A percentile compares a stretch with the other conserved stretches of the same genome.
Conservation (phyloP, 2,329 filamentous ascomycete species). For the Aspergillus fischeri region DNA sequence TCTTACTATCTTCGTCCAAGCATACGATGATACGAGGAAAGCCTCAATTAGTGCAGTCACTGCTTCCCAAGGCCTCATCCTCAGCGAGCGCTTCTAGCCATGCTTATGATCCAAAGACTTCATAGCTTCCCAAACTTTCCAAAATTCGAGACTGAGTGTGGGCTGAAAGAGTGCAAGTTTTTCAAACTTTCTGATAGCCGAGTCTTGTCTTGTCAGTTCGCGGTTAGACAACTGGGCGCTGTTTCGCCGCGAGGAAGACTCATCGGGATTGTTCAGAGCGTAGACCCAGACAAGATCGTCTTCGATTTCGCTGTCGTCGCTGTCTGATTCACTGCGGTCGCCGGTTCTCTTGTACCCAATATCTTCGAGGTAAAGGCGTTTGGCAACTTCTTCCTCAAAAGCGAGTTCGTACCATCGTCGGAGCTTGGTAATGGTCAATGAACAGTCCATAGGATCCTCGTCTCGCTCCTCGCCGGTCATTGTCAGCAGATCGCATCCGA, state of each 20-base stretch:
- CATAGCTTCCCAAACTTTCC: not conserved
- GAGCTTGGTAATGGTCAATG: conserved; percentile 5
- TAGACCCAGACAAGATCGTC: conserved; percentile 4
- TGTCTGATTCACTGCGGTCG: not conserved
- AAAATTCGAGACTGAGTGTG: not conserved
- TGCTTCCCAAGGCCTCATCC: not conserved
- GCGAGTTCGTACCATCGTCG: conserved; percentile 3
- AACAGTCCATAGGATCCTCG: conserved; percentile 4
- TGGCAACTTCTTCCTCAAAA: conserved; percentile 1
- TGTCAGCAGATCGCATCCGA: not conserved
- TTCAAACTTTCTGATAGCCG: not conserved
- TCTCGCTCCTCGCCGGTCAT: not conserved
- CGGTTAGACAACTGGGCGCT: not conserved
- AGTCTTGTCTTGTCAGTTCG: not conserved
- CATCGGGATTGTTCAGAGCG: not conserved
- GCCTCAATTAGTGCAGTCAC: not conserved
- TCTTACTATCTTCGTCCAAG: not conserved
- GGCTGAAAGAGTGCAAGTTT: conserved; percentile 1
- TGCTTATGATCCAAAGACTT: not conserved
- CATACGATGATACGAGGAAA: not conserved
- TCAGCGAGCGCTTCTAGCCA: not conserved
- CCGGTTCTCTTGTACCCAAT: conserved; percentile 1
- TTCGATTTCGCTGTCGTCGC: conserved; percentile 1
- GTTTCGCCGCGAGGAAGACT: not conserved
- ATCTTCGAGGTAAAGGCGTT: not conserved